phyloP scores from a whole-genome alignment of 768 basidiomycete species.

The Glaciozyma martinii region DNA sequence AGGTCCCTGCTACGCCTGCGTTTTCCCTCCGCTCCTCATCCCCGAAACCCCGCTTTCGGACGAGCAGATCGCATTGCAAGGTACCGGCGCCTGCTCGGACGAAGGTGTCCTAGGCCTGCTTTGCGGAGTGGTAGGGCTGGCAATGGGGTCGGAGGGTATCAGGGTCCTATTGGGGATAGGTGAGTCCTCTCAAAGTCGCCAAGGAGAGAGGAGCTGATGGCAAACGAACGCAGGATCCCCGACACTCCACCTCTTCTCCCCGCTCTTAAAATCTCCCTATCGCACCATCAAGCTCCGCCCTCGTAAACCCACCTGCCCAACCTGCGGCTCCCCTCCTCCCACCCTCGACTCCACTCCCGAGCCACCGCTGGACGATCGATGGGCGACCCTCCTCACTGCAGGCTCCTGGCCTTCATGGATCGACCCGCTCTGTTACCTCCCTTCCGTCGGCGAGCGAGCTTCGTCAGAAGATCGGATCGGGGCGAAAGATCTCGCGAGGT shows the following conservation, averaged over 20 bases:
- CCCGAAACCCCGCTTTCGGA: constrained; percentile 40
- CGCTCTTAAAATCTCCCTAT: constrained; percentile 61
- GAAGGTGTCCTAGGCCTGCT: constrained; percentile 45
- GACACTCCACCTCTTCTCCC: constrained; percentile 63
- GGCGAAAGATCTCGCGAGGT: not conserved
- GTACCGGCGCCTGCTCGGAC: constrained; percentile 30
- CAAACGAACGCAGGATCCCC: constrained; percentile 50
- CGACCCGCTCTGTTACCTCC: constrained; percentile 18
- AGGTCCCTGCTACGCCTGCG: constrained; percentile 87
- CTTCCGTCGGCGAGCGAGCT: constrained; percentile 6
- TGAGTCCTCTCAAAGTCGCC: constrained; percentile 18
- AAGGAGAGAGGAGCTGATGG: not conserved
- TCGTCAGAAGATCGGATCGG: not conserved
- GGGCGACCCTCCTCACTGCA: constrained; percentile 11
- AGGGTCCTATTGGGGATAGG: constrained; percentile 21
- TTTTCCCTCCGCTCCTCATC: constrained; percentile 74
- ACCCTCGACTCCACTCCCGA: not conserved
- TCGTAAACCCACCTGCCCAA: constrained; percentile 60
- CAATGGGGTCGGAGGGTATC: constrained; percentile 20
- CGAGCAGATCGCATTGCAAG: constrained; percentile 18
- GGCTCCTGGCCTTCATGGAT: constrained; percentile 15
- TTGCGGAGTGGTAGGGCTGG: constrained; percentile 62
- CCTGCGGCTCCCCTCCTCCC: constrained; percentile 51
- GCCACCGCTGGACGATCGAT: constrained; percentile 1
- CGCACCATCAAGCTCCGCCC: constrained; percentile 71